Conservation (phyloP, 2,329 filamentous ascomycete species). For the Lecanicillium sp. region DNA sequence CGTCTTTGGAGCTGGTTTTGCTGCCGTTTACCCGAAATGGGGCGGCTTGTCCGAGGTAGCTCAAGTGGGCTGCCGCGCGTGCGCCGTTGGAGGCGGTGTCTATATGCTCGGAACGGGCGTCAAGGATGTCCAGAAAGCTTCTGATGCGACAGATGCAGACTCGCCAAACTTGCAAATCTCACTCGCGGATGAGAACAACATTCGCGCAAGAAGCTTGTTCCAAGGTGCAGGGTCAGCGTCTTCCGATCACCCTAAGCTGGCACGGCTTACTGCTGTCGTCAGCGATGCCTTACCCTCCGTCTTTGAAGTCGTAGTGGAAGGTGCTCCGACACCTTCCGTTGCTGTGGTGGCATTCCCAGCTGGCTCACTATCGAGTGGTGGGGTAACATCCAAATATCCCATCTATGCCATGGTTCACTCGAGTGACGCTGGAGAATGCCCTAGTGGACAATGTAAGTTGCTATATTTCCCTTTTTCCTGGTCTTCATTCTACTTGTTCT, state of each 20-base stretch:
- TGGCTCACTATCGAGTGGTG: constrained; percentile 31
- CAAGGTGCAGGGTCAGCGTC: constrained; percentile 27
- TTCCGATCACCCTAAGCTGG: constrained; percentile 29
- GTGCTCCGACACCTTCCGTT: constrained; percentile 65
- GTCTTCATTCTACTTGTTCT: constrained; percentile 9
- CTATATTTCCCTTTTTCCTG: constrained; percentile 7
- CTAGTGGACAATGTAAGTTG: constrained; percentile 78
- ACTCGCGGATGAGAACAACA: constrained; percentile 48
- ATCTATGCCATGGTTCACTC: constrained; percentile 67
- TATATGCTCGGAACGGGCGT: constrained; percentile 78
- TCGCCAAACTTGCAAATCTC: constrained; percentile 31
- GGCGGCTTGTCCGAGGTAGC: constrained; percentile 81
- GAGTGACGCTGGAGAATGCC: constrained; percentile 88
- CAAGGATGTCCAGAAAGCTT: constrained; percentile 19
- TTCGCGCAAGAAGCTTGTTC: constrained; percentile 48
- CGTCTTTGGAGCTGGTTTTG: constrained; percentile 80
- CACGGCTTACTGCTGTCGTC: constrained; percentile 60
- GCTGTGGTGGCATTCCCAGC: constrained; percentile 60
- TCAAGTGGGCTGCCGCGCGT: constrained; percentile 84
- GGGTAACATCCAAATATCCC: constrained; percentile 32
- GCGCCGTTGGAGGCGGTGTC: constrained; percentile 81
- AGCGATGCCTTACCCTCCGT: constrained; percentile 55
- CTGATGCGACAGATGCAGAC: constrained; percentile 8
- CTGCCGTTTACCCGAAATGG: constrained; percentile 86
- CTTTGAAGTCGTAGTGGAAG: constrained; percentile 66